phyloP scores from a whole-genome alignment of 2,329 filamentous ascomycete species.

The Xylaria sp. region DNA sequence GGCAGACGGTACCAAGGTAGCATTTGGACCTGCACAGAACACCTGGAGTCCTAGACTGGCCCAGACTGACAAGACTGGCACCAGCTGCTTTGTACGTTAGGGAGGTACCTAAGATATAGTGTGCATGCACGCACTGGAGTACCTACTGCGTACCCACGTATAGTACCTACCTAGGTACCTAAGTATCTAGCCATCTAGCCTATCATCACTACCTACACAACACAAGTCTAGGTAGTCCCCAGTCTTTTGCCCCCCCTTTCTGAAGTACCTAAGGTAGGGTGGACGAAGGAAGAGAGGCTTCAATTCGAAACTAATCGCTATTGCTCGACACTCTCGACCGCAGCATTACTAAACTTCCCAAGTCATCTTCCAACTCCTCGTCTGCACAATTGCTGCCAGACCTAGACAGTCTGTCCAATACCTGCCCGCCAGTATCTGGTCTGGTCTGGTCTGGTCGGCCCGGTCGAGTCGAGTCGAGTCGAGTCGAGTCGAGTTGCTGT shows the following conservation, averaged over 20 bases:
- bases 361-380: neutral
- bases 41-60: neutral
- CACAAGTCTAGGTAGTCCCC: neutral
- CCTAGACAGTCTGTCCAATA: neutral
- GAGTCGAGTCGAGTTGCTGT: neutral
- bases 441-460: neutral
- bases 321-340: conserved; percentile 11
- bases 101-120: neutral
- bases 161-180: neutral
- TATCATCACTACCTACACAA: neutral
- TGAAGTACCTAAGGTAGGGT: neutral
- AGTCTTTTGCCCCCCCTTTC: conserved; percentile 19
- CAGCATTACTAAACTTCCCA: neutral
- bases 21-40: neutral
- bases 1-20: too few species aligned
- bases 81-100: neutral
- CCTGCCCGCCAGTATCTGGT: neutral
- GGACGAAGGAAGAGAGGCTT: conserved; percentile 20
- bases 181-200: neutral
- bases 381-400: neutral
- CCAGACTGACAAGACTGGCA: neutral
- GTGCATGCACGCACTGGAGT: neutral
- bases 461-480: neutral
- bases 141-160: too few species aligned
- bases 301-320: conserved; percentile 21